phyloP scores from a whole-genome alignment of 177 flowering plant genomes.

The Vitis hybrid region DNA sequence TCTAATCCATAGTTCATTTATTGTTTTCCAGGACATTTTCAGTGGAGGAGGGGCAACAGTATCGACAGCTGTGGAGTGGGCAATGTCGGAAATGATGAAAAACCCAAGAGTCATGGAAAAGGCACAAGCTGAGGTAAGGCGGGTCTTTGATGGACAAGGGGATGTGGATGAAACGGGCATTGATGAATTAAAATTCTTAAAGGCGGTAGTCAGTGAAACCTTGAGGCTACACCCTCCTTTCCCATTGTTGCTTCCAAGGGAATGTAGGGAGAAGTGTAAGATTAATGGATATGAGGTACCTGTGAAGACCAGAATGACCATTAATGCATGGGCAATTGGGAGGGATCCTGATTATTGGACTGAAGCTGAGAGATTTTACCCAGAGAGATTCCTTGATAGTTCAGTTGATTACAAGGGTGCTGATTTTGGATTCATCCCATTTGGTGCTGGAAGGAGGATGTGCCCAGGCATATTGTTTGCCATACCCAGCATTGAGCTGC shows the following conservation, averaged over 20 bases:
- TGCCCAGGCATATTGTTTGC: background rate
- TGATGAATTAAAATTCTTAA: constrained; percentile 1
- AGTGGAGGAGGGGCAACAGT: constrained; percentile 1
- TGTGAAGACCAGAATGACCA: background rate
- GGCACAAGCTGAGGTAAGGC: background rate
- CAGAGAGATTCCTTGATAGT: constrained; percentile 3
- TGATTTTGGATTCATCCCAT: constrained; percentile 1
- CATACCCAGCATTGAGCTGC: background rate
- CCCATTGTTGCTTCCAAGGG: constrained; percentile 11
- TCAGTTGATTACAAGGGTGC: constrained; percentile 8
- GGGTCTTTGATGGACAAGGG: background rate
- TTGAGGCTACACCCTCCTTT: constrained; percentile 8
- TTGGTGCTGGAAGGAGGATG: constrained; percentile 7
- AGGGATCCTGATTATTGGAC: constrained; percentile 4
- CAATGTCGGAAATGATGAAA: constrained; percentile 17
- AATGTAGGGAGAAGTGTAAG: constrained; percentile 1
- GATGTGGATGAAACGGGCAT: background rate
- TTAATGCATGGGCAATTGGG: constrained; percentile 4
- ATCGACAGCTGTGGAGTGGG: constrained; percentile 6
- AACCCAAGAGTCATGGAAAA: constrained; percentile 2
- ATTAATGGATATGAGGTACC: constrained; percentile 1
- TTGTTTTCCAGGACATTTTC: constrained; percentile 3
- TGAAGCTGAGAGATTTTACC: constrained; percentile 4
- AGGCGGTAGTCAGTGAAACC: constrained; percentile 1
- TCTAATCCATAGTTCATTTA: background rate